Conservation (phyloP, 352 stramenopile genomes). For the Lagenidium sp. region DNA sequence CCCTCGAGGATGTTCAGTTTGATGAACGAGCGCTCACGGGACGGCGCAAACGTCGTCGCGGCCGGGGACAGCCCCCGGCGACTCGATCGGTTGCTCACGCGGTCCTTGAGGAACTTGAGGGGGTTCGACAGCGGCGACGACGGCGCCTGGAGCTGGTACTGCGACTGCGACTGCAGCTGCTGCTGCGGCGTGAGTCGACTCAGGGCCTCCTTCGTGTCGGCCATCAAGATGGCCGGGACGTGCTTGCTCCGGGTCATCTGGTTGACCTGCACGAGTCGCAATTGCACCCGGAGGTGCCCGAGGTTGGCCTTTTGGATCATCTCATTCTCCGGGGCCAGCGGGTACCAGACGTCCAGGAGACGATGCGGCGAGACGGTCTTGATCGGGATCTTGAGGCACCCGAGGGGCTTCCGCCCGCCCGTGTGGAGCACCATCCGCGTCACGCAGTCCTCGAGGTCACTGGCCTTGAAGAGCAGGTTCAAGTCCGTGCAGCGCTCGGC, state of each 20-base stretch:
- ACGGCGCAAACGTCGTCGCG: slow-evolving; percentile 10
- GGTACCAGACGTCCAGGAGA: slow-evolving; percentile 51
- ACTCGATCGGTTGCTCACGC: slow-evolving; percentile 3
- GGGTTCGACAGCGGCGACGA: background rate
- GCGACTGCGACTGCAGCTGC: background rate
- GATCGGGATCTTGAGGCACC: slow-evolving; percentile 52
- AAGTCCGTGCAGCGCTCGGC: slow-evolving; percentile 46
- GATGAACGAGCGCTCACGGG: slow-evolving; percentile 37
- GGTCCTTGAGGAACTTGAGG: slow-evolving; percentile 8
- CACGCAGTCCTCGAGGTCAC: slow-evolving; percentile 58
- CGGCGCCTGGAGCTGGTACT: slow-evolving; percentile 1
- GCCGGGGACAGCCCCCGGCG: background rate
- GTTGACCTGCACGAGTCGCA: slow-evolving; percentile 23
- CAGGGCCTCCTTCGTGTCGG: slow-evolving; percentile 19
- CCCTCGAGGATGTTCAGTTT: slow-evolving; percentile 53
- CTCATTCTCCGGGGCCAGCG: slow-evolving; percentile 45
- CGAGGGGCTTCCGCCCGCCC: slow-evolving; percentile 38
- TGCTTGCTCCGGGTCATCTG: slow-evolving; percentile 30
- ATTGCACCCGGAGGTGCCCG: slow-evolving; percentile 45
- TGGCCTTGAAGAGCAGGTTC: slow-evolving; percentile 52
- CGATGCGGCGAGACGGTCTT: slow-evolving; percentile 54
- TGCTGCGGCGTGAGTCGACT: no score
- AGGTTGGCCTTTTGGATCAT: slow-evolving; percentile 60
- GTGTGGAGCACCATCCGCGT: slow-evolving; percentile 36
- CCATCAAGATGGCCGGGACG: slow-evolving; percentile 13